Evolutionary conservation across 306 rosid species (phyloP).

Genomic region (Gillenia trifoliata): DNA sequence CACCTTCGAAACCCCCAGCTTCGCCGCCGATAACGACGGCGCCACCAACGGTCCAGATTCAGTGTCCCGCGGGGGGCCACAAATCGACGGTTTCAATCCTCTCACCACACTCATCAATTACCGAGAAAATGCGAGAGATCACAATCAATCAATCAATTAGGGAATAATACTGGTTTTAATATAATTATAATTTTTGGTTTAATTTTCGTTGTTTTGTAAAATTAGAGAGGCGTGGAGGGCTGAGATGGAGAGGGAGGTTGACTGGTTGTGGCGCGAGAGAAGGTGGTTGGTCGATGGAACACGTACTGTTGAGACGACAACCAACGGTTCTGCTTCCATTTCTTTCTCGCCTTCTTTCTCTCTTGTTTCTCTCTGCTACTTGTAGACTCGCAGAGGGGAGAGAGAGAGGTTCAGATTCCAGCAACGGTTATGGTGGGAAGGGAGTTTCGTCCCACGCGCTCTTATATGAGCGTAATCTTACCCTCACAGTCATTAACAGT

Average conservation of each 20-base stretch:
- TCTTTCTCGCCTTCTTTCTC: not conserved
- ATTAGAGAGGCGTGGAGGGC: not conserved
- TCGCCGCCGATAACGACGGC: conserved; percentile 8
- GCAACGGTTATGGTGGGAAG: not conserved
- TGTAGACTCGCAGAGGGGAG: not conserved
- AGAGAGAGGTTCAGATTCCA: not conserved
- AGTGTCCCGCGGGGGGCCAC: conserved; percentile 13
- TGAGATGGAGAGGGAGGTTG: conserved; percentile 1
- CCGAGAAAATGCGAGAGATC: not conserved
- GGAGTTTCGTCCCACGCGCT: not conserved
- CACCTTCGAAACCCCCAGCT: conserved; percentile 30
- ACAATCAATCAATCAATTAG: not conserved
- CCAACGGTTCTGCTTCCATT: not conserved
- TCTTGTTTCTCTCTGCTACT: not conserved
- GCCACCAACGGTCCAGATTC: conserved; percentile 26
- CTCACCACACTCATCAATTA: conserved; percentile 31
- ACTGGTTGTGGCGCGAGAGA: not conserved
- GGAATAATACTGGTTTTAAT: not conserved
- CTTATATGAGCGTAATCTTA: not conserved
- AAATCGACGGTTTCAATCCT: conserved; percentile 15
- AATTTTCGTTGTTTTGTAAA: not conserved
- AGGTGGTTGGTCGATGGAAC: not conserved
- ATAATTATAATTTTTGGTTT: too few relatives aligned
- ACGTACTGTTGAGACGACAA: not conserved
- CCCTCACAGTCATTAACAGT: too few relatives aligned